phyloP scores from a whole-genome alignment of 305 asterid species.

The Coffea humblotiana region DNA sequence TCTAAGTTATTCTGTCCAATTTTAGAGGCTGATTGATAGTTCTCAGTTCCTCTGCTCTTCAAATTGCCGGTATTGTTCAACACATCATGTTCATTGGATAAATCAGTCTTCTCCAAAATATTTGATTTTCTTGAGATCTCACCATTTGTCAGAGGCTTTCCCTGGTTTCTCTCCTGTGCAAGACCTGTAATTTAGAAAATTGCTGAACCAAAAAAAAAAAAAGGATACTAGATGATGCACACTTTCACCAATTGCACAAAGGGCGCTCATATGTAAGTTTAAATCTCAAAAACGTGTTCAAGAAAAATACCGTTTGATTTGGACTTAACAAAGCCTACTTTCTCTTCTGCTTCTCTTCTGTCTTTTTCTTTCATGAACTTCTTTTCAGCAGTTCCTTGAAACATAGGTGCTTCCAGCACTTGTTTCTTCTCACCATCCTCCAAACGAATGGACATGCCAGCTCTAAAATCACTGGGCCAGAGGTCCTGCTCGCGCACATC shows the following conservation, averaged over 20 bases:
- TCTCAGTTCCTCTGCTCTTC: constrained; percentile 33
- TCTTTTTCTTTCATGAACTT: neutral
- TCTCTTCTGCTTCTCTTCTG: constrained; percentile 18
- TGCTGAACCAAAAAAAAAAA: constrained; percentile 18
- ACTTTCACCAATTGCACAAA: constrained; percentile 4
- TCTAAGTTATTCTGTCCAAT: constrained; percentile 23
- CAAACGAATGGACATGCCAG: neutral
- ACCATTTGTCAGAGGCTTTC: constrained; percentile 22
- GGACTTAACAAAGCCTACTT: constrained; percentile 18
- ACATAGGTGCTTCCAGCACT: neutral
- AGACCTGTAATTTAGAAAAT: constrained; percentile 30
- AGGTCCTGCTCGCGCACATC: neutral
- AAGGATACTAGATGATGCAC: neutral
- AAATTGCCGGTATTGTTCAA: constrained; percentile 31
- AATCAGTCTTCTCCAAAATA: constrained; percentile 23
- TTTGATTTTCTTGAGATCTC: constrained; percentile 35
- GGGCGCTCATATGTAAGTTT: neutral
- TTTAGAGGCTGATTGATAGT: constrained; percentile 26
- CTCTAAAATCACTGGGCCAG: neutral
- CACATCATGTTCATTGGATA: constrained; percentile 23
- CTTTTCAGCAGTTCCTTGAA: neutral
- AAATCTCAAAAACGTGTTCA: neutral
- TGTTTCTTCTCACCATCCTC: neutral
- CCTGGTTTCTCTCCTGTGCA: constrained; percentile 27
- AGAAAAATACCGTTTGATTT: constrained; percentile 21